Evolutionary conservation across 352 stramenopile species (phyloP), one percentile per base, ranked within the genome.

Genomic region (Aphanomyces invadans): DNA sequence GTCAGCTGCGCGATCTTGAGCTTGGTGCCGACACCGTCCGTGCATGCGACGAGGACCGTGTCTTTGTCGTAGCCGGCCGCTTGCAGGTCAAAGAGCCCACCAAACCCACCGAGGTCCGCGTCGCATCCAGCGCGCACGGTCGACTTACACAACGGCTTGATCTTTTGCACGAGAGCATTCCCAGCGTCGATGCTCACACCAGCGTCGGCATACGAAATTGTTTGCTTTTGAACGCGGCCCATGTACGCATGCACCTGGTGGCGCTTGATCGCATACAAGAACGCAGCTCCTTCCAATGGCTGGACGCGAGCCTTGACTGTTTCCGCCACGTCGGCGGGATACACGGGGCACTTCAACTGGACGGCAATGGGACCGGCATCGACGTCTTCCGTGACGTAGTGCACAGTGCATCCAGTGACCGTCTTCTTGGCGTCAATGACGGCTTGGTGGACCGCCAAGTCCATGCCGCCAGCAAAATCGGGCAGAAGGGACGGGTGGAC

Each of bases 391-490:
- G 96, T 99, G 21, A 99, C 97, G 69, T 98, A 93, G 79, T 99
- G 97, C 61, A 99, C 95, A 3, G 97, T 99, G 80, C 97, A 99
- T 19, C 97, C 97, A 54, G 82, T 98, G 73, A 98, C 83, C 9
- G 79, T 87, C 76, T 98, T 97, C 62, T 97, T 94, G 32, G 95
- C 96, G 64, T 98, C 90, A 38, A 99, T 79, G 57, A 99, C 97
- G 39, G 94, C 95, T 76, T 98, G 87, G 79, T 99, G 97, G 29
- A 99, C 97, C n/a, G 89, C 90, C 52, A 98, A 76, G 77, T 99
- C 97, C 97, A 99, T 99, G 53, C 96, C 96, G n/a, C 97, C 97
- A 66, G 95, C 96, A 77, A 99, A 98, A 62, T 98, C 97, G 15
- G 97, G 97, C 23, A 99, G 83, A 33, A 99, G 85, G 44, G 95